A percentile compares a stretch with the other conserved stretches of the same genome.
phyloP scores from a whole-genome alignment of 2,329 filamentous ascomycete genomes.

The Colletotrichum sp. region DNA sequence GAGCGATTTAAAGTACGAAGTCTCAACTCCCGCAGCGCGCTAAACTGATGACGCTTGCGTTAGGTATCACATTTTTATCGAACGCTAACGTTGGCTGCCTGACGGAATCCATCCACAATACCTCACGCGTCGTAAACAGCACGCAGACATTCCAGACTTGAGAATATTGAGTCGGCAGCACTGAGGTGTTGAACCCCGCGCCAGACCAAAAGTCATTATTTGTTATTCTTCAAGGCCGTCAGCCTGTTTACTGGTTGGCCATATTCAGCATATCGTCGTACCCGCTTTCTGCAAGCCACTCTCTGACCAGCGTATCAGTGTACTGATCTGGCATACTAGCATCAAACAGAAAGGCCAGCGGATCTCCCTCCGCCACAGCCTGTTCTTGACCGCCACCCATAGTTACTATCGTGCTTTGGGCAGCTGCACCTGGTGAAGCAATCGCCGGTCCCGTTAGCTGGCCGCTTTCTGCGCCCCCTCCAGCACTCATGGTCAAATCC shows the following conservation, averaged over 20 bases:
- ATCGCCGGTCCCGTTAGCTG: background rate
- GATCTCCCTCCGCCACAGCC: background rate
- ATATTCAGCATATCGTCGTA: background rate
- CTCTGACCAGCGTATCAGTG: background rate
- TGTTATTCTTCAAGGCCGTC: fast-evolving
- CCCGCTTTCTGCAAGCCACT: conserved; percentile 3
- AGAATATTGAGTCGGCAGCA: background rate
- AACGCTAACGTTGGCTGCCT: background rate
- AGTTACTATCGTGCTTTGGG: background rate
- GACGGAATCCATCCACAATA: fast-evolving
- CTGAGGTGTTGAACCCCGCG: background rate
- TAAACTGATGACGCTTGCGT: background rate
- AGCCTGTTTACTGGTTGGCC: background rate
- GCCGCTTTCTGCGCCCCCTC: background rate
- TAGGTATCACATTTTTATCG: fast-evolving
- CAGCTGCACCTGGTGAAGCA: background rate
- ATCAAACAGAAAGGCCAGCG: background rate
- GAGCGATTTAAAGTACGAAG: background rate
- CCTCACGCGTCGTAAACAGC: background rate
- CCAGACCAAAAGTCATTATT: background rate
- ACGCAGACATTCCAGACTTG: background rate
- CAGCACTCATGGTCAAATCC: background rate
- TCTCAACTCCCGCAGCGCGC: background rate
- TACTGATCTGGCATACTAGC: background rate
- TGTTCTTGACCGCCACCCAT: background rate